A percentile compares a stretch with the other conserved stretches of the same genome.
Evolutionary conservation across 305 asterid species (phyloP).

Genomic region (Solanum hybrid): DNA sequence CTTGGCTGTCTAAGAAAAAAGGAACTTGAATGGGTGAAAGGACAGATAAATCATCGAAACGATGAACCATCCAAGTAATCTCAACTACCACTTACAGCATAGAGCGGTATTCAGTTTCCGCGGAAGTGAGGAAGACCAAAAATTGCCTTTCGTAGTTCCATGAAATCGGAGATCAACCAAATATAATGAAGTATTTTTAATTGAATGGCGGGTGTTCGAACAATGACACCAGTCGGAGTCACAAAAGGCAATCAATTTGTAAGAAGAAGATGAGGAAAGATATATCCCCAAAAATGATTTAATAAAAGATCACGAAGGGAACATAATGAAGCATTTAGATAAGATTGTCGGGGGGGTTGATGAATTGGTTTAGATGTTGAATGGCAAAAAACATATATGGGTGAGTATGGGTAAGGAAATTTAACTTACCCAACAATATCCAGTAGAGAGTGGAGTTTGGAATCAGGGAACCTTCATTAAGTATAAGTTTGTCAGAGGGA

Average conservation of each 20-base stretch:
- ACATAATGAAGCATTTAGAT: background rate
- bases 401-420: background rate
- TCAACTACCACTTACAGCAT: background rate
- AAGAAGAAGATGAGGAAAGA: background rate
- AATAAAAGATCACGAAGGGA: background rate
- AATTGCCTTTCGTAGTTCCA: background rate
- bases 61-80: background rate
- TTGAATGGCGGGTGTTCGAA: background rate
- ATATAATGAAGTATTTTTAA: background rate
- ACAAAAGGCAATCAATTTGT: background rate
- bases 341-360: background rate
- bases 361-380: background rate
- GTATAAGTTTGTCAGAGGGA: background rate
- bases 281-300: background rate
- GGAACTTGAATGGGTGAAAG: background rate
- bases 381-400: background rate
- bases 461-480: background rate
- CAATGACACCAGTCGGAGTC: too few relatives aligned
- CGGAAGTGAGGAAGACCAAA: background rate
- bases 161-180: background rate
- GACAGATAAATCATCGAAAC: background rate
- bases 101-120: background rate
- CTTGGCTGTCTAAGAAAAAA: background rate
- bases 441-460: background rate
- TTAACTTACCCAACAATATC: background rate